phyloP scores from a whole-genome alignment of 441 rosid genomes.

The Syzygium syzygioides region DNA sequence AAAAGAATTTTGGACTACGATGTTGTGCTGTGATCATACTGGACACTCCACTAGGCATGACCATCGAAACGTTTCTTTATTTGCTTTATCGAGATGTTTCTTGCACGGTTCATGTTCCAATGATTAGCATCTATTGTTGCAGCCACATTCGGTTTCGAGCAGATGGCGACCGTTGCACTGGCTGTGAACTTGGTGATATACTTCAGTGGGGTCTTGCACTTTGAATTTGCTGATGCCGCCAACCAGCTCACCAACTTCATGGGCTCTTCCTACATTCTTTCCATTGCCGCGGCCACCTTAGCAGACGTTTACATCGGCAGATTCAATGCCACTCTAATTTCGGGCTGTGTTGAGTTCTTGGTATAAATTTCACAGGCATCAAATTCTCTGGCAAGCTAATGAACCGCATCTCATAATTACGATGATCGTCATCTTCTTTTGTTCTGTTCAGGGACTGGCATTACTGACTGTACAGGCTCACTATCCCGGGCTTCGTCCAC shows the following conservation, averaged over 20 bases:
- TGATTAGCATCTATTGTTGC: conserved; percentile 3
- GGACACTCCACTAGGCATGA: not conserved
- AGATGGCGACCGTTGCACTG: conserved; percentile 38
- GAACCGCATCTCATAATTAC: not conserved
- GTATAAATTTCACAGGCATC: conserved; percentile 18
- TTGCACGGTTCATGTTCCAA: not conserved
- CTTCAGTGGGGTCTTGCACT: conserved; percentile 45
- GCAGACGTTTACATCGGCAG: conserved; percentile 53
- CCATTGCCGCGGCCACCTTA: conserved; percentile 32
- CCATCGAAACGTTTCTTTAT: not conserved
- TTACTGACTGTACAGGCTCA: conserved; percentile 52
- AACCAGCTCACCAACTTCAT: conserved; percentile 47
- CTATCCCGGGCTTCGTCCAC: conserved; percentile 38
- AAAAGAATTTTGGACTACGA: not conserved
- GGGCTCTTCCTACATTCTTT: conserved; percentile 43
- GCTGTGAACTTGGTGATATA: conserved; percentile 52
- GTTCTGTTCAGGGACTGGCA: conserved; percentile 30
- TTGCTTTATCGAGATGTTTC: not conserved
- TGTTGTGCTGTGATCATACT: not conserved
- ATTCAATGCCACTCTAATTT: conserved; percentile 34
- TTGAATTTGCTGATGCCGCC: conserved; percentile 51
- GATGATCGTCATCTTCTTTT: not conserved
- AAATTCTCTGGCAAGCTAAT: not conserved
- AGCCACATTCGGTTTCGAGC: conserved; percentile 41
- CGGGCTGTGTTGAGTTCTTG: conserved; percentile 42